Evolutionary conservation across 2,329 filamentous ascomycete species (phyloP).

Genomic region (Diaporthe eres): DNA sequence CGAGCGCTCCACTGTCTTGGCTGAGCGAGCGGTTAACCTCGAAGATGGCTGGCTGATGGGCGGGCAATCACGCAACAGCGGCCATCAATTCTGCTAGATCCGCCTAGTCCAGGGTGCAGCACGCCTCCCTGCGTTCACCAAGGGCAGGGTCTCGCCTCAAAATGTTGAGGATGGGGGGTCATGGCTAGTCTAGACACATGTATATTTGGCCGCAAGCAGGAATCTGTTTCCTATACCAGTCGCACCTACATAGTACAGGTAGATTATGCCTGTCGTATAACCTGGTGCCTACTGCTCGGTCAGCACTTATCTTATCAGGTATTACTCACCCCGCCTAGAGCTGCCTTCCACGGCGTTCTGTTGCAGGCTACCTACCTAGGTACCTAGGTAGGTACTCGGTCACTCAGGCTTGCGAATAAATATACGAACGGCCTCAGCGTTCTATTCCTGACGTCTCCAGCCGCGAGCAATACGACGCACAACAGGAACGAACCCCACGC

Average conservation of each 20-base stretch:
- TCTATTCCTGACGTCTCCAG: constrained; percentile 9
- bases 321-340: constrained; percentile 37
- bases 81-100: constrained; percentile 4
- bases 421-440: constrained; percentile 13
- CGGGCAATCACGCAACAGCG: constrained; percentile 15
- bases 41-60: constrained; percentile 15
- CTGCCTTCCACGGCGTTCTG: constrained; percentile 32
- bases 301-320: constrained; percentile 39
- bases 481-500: constrained; percentile 24
- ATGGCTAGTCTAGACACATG: neutral
- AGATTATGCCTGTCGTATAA: neutral
- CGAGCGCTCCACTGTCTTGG: neutral
- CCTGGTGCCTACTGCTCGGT: neutral
- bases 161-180: neutral
- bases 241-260: too few relatives aligned
- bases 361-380: neutral
- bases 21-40: constrained; percentile 8
- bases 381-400: too few relatives aligned
- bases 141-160: neutral
- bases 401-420: constrained; percentile 15
- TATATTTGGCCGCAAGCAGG: neutral
- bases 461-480: constrained; percentile 25
- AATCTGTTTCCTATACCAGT: neutral
- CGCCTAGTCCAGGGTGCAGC: neutral
- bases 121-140: neutral